Percentiles rank a stretch among this genome's conserved stretches.
phyloP scores from a whole-genome alignment of 805 yeast genomes.

The Cyberlindnera subsufficiens region DNA sequence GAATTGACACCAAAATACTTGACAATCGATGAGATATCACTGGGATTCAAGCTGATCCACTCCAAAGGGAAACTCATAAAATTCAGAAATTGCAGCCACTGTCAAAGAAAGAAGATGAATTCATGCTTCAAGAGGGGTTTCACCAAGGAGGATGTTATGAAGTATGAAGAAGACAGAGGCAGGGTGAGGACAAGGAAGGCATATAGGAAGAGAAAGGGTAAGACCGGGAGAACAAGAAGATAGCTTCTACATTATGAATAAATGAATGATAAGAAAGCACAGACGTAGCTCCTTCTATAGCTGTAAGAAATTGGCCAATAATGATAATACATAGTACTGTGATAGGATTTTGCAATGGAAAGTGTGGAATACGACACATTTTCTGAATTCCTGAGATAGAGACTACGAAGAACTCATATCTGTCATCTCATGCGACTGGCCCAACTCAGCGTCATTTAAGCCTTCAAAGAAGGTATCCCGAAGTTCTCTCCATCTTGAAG shows the following conservation, averaged over 20 bases:
- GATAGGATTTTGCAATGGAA: constrained; percentile 5
- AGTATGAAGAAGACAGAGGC: background rate
- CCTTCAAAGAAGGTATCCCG: constrained; percentile 88
- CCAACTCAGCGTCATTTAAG: constrained; percentile 55
- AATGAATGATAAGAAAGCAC: too few relatives aligned
- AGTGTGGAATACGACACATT: background rate
- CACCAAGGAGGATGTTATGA: constrained; percentile 16
- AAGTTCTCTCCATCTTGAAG: constrained; percentile 87
- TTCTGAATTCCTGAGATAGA: background rate
- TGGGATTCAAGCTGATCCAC: constrained; percentile 11
- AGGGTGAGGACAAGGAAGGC: background rate
- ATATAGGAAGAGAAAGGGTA: background rate
- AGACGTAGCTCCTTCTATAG: background rate
- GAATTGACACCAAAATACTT: constrained; percentile 1
- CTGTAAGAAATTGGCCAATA: constrained; percentile 11
- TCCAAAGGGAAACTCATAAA: constrained; percentile 13
- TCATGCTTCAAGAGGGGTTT: constrained; percentile 13
- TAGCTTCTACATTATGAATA: too few relatives aligned
- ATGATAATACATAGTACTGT: constrained; percentile 4
- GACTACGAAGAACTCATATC: background rate
- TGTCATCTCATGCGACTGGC: constrained; percentile 17
- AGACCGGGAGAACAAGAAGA: constrained; percentile 22
- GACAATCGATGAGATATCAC: constrained; percentile 1
- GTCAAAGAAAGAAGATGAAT: constrained; percentile 6
- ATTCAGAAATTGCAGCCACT: constrained; percentile 16